Percentiles rank a stretch among this genome's conserved stretches.
phyloP scores from a whole-genome alignment of 176 grass and related monocot species.

The Puya raimondii region DNA sequence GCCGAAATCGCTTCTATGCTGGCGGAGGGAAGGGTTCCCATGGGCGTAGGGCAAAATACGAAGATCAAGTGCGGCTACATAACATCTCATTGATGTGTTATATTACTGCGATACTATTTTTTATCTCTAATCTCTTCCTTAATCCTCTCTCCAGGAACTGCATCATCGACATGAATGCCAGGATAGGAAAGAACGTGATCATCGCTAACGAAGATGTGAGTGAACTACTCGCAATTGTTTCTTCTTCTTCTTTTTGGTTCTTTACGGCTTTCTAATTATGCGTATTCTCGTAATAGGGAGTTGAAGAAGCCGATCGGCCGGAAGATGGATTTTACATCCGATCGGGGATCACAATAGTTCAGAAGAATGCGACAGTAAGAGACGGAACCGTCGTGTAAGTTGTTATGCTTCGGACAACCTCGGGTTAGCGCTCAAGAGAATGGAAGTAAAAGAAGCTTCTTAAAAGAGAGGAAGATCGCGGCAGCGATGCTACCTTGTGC shows the following conservation, averaged over 20 bases:
- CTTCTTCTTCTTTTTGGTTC: neutral
- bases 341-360: constrained; percentile 43
- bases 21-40: constrained; percentile 39
- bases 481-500: neutral
- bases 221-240: neutral
- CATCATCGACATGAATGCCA: constrained; percentile 79
- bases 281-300: constrained; percentile 28
- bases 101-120: neutral
- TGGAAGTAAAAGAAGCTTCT: neutral
- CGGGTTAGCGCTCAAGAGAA: neutral
- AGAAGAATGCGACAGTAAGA: constrained; percentile 59
- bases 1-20: constrained; percentile 38
- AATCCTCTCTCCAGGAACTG: constrained; percentile 42
- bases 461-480: neutral
- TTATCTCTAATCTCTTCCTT: neutral
- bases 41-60: constrained; percentile 64
- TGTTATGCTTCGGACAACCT: neutral
- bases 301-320: constrained; percentile 54
- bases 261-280: neutral
- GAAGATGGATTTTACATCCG: constrained; percentile 58
- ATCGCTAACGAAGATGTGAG: constrained; percentile 51
- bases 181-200: constrained; percentile 45
- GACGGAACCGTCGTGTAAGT: constrained; percentile 46
- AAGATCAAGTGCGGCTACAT: constrained; percentile 43
- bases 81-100: neutral